Percentiles rank a stretch among this genome's conserved stretches.
phyloP scores from a whole-genome alignment of 306 rosid genomes.

The Acacia melanoxylon region DNA sequence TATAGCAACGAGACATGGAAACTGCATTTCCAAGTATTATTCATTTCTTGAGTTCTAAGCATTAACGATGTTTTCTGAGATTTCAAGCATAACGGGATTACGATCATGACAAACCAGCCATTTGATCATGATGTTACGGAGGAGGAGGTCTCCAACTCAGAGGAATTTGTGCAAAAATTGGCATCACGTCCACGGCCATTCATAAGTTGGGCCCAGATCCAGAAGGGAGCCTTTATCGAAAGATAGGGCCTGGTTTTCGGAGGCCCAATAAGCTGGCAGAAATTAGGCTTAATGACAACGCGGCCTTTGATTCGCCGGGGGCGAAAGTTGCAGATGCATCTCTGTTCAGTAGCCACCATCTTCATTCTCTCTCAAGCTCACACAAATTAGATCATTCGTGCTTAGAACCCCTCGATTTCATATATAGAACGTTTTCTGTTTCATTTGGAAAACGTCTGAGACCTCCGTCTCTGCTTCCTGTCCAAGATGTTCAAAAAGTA shows the following conservation, averaged over 20 bases:
- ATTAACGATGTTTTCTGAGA: too few species aligned
- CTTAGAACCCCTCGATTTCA: background rate
- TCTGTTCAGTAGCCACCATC: background rate
- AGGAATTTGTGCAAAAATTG: too few species aligned
- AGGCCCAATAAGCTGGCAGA: background rate
- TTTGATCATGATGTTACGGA: too few species aligned
- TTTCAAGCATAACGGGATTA: too few species aligned
- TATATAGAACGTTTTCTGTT: background rate
- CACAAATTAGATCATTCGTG: background rate
- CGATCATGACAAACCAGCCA: too few species aligned
- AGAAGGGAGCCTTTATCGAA: too few species aligned
- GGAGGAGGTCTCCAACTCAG: too few species aligned
- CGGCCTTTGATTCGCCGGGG: background rate
- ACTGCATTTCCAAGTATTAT: too few species aligned
- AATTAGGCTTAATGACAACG: background rate
- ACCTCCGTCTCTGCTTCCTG: slow-evolving; percentile 5
- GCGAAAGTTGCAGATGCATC: background rate
- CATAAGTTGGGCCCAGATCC: too few species aligned
- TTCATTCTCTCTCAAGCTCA: background rate
- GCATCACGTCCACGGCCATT: too few species aligned
- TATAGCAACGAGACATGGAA: too few species aligned
- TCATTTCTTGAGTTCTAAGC: too few species aligned
- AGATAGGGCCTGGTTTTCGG: background rate
- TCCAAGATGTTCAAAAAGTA: slow-evolving; percentile 54
- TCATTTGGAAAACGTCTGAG: background rate